Percentiles rank a stretch among this genome's conserved stretches.
Conservation (phyloP, 257 asterid genomes). For the Solanum pinnatisectum region DNA sequence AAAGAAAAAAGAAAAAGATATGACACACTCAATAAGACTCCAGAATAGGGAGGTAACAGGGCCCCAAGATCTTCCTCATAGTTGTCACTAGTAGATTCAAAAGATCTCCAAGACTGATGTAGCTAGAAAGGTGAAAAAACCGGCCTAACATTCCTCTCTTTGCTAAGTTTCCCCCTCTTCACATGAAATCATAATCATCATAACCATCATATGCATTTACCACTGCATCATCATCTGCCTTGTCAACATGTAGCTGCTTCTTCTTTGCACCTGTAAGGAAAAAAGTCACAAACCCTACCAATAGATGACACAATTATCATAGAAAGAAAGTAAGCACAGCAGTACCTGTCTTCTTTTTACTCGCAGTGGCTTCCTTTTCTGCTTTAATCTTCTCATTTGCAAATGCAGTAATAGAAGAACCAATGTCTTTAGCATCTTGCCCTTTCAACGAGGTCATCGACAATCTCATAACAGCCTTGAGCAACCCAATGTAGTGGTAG, state of each 20-base stretch:
- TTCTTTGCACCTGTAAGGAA: slow-evolving; percentile 67
- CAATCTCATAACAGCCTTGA: slow-evolving; percentile 82
- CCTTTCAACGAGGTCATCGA: slow-evolving; percentile 77
- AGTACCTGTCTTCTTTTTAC: slow-evolving; percentile 84
- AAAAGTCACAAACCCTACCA: background rate
- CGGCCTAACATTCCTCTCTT: background rate
- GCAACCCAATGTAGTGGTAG: slow-evolving; percentile 75
- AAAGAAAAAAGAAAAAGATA: background rate
- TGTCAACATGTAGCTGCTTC: slow-evolving; percentile 65
- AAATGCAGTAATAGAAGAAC: slow-evolving; percentile 83
- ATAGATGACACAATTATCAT: background rate
- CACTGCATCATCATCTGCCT: slow-evolving; percentile 55
- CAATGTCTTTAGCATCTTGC: slow-evolving; percentile 82
- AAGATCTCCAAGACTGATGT: slow-evolving; percentile 1
- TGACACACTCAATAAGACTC: slow-evolving; percentile 31
- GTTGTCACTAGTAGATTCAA: slow-evolving; percentile 1
- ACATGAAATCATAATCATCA: slow-evolving; percentile 91
- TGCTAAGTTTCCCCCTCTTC: slow-evolving; percentile 22
- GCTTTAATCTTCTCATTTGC: slow-evolving; percentile 96
- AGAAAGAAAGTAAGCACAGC: background rate
- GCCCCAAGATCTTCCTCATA: slow-evolving; percentile 25
- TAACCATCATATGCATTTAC: slow-evolving; percentile 32
- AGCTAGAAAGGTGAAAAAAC: background rate
- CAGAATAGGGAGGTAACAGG: slow-evolving; percentile 23
- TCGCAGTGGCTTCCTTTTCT: slow-evolving; percentile 84